Conservation (phyloP, 805 yeast genomes). For the Candida sithepensis region DNA sequence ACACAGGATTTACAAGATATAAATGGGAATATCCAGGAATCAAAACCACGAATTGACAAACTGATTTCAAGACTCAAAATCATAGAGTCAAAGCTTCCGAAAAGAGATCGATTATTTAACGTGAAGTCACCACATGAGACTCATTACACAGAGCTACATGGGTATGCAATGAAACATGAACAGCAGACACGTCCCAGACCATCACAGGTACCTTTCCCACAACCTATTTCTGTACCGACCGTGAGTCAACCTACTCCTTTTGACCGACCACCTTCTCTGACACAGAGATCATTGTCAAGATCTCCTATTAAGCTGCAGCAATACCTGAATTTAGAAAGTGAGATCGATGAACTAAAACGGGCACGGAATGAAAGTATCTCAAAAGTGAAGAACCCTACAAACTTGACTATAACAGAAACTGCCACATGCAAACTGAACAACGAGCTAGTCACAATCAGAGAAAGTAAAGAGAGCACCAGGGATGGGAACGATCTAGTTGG, state of each 20-base stretch:
- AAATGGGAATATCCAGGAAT: slow-evolving; percentile 9
- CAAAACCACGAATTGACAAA: slow-evolving; percentile 20
- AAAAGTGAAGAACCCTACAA: slow-evolving; percentile 20
- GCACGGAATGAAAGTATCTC: slow-evolving; percentile 17
- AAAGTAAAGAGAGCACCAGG: slow-evolving; percentile 3
- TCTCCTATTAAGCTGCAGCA: slow-evolving; percentile 24
- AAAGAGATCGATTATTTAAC: slow-evolving; percentile 34
- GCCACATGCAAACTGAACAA: slow-evolving; percentile 18
- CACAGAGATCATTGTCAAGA: slow-evolving; percentile 4
- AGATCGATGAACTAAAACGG: slow-evolving; percentile 23
- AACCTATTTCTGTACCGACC: not conserved
- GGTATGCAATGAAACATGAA: slow-evolving; percentile 24
- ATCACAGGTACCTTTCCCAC: not conserved
- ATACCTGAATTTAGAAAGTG: slow-evolving; percentile 23
- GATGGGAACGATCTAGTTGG: slow-evolving; percentile 5
- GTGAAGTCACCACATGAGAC: slow-evolving; percentile 35
- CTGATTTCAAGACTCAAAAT: slow-evolving; percentile 26
- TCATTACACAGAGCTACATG: slow-evolving; percentile 42
- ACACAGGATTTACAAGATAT: slow-evolving; percentile 23
- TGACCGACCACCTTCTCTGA: not conserved
- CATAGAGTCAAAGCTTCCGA: slow-evolving; percentile 35
- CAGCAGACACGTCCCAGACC: slow-evolving; percentile 1
- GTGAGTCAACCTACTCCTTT: not conserved
- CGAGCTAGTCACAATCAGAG: slow-evolving; percentile 13
- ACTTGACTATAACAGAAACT: slow-evolving; percentile 12